Evolutionary conservation across 345 rosid genomes (phyloP).

Genomic region (Trapa incisa): DNA sequence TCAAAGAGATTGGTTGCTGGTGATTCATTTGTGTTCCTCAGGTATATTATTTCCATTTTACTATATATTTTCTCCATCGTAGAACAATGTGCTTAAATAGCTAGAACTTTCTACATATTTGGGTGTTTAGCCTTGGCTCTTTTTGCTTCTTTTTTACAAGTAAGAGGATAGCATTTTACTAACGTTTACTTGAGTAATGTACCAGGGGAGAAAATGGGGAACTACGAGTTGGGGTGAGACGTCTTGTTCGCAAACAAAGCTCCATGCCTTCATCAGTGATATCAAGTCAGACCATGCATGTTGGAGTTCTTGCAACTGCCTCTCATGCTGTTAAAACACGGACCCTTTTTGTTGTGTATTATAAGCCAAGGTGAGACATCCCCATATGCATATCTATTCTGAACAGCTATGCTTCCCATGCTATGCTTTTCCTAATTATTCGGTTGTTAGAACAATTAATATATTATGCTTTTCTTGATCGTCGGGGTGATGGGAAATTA

Average conservation of each 20-base stretch:
- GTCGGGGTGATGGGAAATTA: background rate
- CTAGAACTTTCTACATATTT: background rate
- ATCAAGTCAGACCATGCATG: conserved; percentile 90
- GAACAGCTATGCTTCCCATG: conserved; percentile 9
- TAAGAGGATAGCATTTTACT: background rate
- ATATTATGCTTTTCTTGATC: background rate
- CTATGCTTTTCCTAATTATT: background rate
- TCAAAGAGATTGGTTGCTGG: conserved; percentile 83
- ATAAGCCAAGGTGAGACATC: conserved; percentile 67
- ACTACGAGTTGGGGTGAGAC: conserved; percentile 71
- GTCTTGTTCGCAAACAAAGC: conserved; percentile 51
- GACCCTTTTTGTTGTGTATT: conserved; percentile 68
- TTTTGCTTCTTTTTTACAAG: background rate
- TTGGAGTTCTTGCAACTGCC: conserved; percentile 94
- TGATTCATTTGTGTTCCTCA: conserved; percentile 77
- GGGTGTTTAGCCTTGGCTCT: background rate
- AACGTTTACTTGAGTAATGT: background rate
- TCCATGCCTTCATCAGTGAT: conserved; percentile 84
- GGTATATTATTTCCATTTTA: conserved; percentile 29
- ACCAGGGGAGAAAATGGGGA: conserved; percentile 61
- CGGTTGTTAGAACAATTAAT: background rate
- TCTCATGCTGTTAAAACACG: conserved; percentile 60
- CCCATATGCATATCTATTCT: background rate
- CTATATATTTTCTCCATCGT: background rate
- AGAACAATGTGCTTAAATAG: background rate